Evolutionary conservation across 352 stramenopile species (phyloP).

Genomic region (Globisporangium viniferum): DNA sequence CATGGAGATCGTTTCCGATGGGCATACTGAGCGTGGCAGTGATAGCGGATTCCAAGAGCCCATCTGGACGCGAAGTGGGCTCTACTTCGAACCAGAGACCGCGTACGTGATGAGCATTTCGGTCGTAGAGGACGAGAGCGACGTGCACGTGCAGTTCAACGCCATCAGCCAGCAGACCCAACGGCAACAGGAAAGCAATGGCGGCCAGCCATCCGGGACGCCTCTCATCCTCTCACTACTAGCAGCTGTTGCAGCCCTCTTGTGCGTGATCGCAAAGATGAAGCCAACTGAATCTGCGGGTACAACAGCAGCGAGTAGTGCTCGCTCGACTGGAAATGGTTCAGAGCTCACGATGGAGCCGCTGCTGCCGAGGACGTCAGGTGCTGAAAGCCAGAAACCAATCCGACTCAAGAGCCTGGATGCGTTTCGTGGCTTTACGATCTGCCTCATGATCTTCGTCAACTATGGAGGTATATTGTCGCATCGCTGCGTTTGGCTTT

Average conservation of each 20-base stretch:
- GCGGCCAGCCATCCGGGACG: not conserved
- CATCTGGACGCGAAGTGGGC: not conserved
- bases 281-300: not conserved
- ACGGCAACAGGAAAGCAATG: too few relatives aligned
- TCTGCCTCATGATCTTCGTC: conserved; percentile 85
- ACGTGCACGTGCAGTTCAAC: not conserved
- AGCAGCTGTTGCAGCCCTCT: not conserved
- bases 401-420: conserved; percentile 48
- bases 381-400: not conserved
- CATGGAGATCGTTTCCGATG: not conserved
- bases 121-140: not conserved
- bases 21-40: not conserved
- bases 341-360: not conserved
- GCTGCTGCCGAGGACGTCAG: conserved; percentile 1
- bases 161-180: not conserved
- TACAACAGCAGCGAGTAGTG: not conserved
- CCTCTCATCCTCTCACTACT: not conserved
- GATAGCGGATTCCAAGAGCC: not conserved
- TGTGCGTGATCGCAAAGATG: not conserved
- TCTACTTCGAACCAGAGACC: not conserved
- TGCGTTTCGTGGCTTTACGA: conserved; percentile 67
- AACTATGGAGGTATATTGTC: conserved; percentile 68
- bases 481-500: not conserved
- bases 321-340: not conserved
- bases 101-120: not conserved